Evolutionary conservation across 129 eudicot genomes (phyloP).

Genomic region (Pulicaria dysenterica): DNA sequence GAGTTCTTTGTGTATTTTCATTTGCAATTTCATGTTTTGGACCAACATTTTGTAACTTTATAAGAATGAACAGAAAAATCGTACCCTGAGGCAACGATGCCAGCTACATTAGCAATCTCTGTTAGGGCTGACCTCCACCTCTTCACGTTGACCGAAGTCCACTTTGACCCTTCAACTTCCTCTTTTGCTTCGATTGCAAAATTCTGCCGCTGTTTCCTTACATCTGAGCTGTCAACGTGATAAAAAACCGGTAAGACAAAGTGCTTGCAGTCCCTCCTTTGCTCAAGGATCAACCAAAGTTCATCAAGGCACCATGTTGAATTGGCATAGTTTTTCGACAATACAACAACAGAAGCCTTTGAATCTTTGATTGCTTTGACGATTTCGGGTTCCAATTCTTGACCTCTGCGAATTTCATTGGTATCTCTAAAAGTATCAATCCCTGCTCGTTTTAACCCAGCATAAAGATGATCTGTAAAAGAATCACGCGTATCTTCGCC

Average conservation of each 20-base stretch:
- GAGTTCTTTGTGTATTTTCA: too few relatives aligned
- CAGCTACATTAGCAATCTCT: conserved; percentile 7
- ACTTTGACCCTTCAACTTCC: background rate
- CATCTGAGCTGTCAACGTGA: conserved; percentile 3
- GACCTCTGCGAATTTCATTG: background rate
- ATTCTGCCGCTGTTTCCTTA: background rate
- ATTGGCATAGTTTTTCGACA: background rate
- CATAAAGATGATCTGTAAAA: background rate
- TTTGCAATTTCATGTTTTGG: too few relatives aligned
- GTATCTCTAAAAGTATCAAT: background rate
- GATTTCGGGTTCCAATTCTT: background rate
- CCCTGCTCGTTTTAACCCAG: background rate
- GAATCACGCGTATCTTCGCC: background rate
- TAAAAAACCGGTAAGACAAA: conserved; percentile 15
- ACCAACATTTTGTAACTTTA: too few relatives aligned
- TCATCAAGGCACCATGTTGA: conserved; percentile 24
- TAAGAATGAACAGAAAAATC: background rate
- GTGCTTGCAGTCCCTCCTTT: background rate
- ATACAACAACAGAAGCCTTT: background rate
- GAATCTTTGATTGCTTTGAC: background rate
- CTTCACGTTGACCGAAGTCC: background rate
- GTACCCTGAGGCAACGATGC: conserved; percentile 16
- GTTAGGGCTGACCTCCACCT: conserved; percentile 14
- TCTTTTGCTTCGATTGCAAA: background rate
- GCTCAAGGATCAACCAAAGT: conserved; percentile 19